Evolutionary conservation across 352 stramenopile species (phyloP).

Genomic region (Globisporangium takayamanum): DNA sequence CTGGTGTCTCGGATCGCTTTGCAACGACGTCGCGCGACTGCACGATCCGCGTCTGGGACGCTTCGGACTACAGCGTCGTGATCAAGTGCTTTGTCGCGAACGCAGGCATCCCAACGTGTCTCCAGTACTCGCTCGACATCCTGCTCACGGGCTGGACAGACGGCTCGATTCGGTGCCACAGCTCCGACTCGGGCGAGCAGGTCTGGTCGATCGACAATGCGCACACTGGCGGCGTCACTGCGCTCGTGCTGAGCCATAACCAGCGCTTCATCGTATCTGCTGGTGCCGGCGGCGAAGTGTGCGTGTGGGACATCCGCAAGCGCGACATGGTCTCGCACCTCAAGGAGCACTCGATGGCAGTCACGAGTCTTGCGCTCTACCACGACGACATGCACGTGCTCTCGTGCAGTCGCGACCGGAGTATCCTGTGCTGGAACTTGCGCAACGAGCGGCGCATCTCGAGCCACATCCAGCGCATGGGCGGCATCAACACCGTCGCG

Average conservation of each 20-base stretch:
- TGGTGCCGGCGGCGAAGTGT: conserved; percentile 80
- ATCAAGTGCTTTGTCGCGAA: conserved; percentile 47
- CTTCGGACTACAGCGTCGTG: conserved; percentile 76
- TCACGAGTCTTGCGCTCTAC: conserved; percentile 85
- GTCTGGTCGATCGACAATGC: conserved; percentile 90
- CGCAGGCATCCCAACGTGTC: conserved; percentile 58
- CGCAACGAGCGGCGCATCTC: conserved; percentile 78
- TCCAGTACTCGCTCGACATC: conserved; percentile 85
- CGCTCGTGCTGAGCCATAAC: conserved; percentile 88
- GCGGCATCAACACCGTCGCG: conserved; percentile 89
- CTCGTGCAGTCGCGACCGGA: conserved; percentile 85
- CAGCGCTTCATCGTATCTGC: conserved; percentile 82
- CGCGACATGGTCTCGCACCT: conserved; percentile 88
- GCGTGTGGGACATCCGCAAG: conserved; percentile 91
- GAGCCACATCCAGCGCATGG: conserved; percentile 91
- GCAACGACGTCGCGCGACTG: conserved; percentile 84
- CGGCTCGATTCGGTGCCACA: conserved; percentile 83
- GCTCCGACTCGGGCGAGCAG: conserved; percentile 69
- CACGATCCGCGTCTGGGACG: conserved; percentile 88
- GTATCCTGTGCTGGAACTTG: conserved; percentile 92
- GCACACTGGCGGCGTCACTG: conserved; percentile 85
- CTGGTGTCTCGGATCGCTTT: conserved; percentile 82
- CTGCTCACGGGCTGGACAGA: conserved; percentile 89
- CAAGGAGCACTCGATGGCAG: conserved; percentile 88
- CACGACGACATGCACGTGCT: conserved; percentile 88